Evolutionary conservation across 2,329 filamentous ascomycete species (phyloP), one percentile per base, ranked within the genome.

Genomic region (Penicillium sp.): DNA sequence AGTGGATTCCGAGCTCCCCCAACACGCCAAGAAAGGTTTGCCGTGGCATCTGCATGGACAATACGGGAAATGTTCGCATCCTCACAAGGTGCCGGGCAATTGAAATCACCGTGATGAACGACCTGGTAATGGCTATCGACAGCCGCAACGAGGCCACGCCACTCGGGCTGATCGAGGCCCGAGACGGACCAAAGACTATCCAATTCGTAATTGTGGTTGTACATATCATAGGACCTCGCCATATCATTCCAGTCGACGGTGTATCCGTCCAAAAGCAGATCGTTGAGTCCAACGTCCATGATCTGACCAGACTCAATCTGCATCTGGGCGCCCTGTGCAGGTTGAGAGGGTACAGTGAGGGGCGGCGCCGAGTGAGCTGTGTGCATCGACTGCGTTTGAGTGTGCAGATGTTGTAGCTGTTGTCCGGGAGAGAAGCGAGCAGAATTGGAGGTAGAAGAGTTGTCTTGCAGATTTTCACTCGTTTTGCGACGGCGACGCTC

Each of bases 91-190:
- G 54, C 13, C 6, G 52, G 43, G 49, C 70, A 73, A 0, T 66
- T 50, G 32, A 55, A 63, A 33, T 62, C 54, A 5, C 68, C 69
- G 36, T 66, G 51, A 51, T 73, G 70, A n/a, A 67, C 34, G 29
- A 71, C 55, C 24, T 71, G 65, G 43, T 69, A 72, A 55, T 73
- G 70, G 44, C 67, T 70, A 52, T 73, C 70, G n/a, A 73, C 60
- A 9, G 70, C 69, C 26, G 70, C 70, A n/a, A 73, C 67, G 5
- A 73, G 41, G 1, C 69, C 69, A 35, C 67, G 67, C 68, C 69
- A 73, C 43, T 72, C 68, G 3, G 65, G 63, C 36, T 70, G 66
- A 44, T 68, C 64, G 5, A 73, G 60, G 32, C 70, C 70, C 4
- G 69, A 73, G 8, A 73, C 58, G 9, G 66, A 63, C 61, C 67